Evolutionary conservation across 2,329 filamentous ascomycete genomes (phyloP), one percentile per base, ranked within the genome.

Genomic region (Chaetomium olivaceum): DNA sequence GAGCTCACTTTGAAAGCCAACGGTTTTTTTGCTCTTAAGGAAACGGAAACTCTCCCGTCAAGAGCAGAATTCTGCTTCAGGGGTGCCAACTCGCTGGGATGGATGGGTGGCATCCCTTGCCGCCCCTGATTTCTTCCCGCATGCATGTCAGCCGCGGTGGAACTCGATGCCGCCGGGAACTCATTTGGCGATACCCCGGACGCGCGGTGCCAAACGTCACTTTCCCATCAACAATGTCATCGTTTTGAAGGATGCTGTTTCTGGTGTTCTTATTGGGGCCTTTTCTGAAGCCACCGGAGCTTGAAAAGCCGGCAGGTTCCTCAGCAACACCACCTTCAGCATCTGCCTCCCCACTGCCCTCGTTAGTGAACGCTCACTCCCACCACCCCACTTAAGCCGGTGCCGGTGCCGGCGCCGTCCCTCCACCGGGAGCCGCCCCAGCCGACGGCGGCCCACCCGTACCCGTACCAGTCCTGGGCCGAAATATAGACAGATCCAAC

Each of bases 401-500:
- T 16, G 39, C 39, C 39, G 16, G n/a, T n/a, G 39, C 39, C 39
- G 39, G 39, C 39, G 39, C 39, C 39, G 16, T n/a, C 5, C 39
- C 39, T 19, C 39, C 33, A 9, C 19, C 19, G 4, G 29, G 29
- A 31, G 5, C 56, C 29, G 6, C n/a, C 9, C 9, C 36, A 16
- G n/a, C 33, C 58, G 72, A 3, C 31, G n/a, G n/a, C n/a, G n/a
- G n/a, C n/a, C n/a, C n/a, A n/a, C n/a, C n/a, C n/a, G n/a, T n/a
- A n/a, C n/a, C n/a, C n/a, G n/a, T n/a, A n/a, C n/a, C n/a, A n/a
- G 31, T 31, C 31, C 6, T 36, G 6, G 33, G 70, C 67, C 80
- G 80, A 68, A 88, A 84, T 48, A 82, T 27, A 19, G 76, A 79
- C 58, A 85, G 72, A 73, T 91, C 86, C 61, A 93, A 69, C 1